Percentiles rank a stretch among this genome's conserved stretches.
Evolutionary conservation across 1,284 basidiomycete genomes (phyloP).

Genomic region (Leccinum glutinopallens): DNA sequence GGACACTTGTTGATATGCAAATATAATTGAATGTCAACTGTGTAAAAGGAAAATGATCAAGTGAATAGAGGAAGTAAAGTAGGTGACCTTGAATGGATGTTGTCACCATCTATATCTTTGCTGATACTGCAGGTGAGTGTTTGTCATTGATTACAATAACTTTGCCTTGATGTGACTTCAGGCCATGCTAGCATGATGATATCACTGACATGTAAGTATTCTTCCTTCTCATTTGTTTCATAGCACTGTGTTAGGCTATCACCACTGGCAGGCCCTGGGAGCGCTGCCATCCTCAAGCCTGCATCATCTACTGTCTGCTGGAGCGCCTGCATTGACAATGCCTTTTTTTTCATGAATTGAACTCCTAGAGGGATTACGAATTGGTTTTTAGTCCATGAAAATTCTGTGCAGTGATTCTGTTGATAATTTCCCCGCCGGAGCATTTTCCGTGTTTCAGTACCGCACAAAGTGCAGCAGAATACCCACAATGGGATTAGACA

Average conservation of each 20-base stretch:
- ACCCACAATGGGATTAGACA: background rate
- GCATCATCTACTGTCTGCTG: background rate
- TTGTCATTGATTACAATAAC: background rate
- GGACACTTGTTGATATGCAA: constrained; percentile 1
- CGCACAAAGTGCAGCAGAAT: background rate
- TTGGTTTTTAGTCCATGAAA: background rate
- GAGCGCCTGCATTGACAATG: background rate
- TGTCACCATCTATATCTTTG: background rate
- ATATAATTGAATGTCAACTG: constrained; percentile 2
- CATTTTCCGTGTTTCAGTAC: background rate
- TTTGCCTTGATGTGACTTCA: background rate
- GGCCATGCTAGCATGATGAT: background rate
- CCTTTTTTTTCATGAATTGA: background rate
- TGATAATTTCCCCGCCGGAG: background rate
- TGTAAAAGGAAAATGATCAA: background rate
- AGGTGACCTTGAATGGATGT: background rate
- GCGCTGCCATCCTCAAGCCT: background rate
- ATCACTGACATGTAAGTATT: background rate
- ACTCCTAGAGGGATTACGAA: background rate
- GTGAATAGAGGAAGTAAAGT: background rate
- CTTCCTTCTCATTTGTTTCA: background rate
- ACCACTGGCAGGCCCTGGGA: background rate
- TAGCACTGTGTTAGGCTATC: background rate
- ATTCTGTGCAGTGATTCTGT: background rate
- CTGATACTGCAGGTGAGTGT: background rate